A percentile compares a stretch with the other conserved stretches of the same genome.
phyloP scores from a whole-genome alignment of 176 grass and related monocot species.

The Musa schizocarpa region DNA sequence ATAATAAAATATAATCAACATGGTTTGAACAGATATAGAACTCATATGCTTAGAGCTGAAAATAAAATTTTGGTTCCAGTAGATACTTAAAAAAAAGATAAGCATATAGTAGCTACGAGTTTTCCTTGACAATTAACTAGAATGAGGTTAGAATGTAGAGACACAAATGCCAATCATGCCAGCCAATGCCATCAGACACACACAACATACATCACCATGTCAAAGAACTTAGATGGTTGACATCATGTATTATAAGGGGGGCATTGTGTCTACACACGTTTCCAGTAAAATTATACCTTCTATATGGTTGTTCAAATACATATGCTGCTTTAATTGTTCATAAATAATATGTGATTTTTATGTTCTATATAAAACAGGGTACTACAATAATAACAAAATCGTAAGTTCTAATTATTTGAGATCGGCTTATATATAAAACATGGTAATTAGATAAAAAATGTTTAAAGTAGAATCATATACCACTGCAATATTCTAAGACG shows the following conservation, averaged over 20 bases:
- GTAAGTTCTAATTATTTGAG: not conserved
- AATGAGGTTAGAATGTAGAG: not conserved
- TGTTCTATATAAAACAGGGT: not conserved
- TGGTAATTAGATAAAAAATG: not conserved
- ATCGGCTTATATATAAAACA: not conserved
- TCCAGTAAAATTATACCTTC: not conserved
- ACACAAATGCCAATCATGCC: not conserved
- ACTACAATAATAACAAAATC: too few relatives aligned
- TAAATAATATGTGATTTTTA: too few relatives aligned
- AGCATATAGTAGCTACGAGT: not conserved
- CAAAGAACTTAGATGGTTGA: not conserved
- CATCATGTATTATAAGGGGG: not conserved
- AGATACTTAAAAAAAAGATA: too few relatives aligned
- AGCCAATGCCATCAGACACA: not conserved
- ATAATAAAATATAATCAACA: too few relatives aligned
- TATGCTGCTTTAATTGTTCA: not conserved
- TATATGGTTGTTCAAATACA: not conserved
- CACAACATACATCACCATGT: not conserved
- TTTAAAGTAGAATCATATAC: constrained; percentile 35
- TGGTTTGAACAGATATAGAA: too few relatives aligned
- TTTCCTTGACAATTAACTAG: not conserved
- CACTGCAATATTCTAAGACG: constrained; percentile 93
- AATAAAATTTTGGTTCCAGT: too few relatives aligned
- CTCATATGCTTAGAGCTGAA: too few relatives aligned
- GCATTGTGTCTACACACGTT: too few relatives aligned